Percentiles rank a stretch among this genome's conserved stretches.
Evolutionary conservation across 306 rosid species (phyloP).

Genomic region (Lupinus albus): DNA sequence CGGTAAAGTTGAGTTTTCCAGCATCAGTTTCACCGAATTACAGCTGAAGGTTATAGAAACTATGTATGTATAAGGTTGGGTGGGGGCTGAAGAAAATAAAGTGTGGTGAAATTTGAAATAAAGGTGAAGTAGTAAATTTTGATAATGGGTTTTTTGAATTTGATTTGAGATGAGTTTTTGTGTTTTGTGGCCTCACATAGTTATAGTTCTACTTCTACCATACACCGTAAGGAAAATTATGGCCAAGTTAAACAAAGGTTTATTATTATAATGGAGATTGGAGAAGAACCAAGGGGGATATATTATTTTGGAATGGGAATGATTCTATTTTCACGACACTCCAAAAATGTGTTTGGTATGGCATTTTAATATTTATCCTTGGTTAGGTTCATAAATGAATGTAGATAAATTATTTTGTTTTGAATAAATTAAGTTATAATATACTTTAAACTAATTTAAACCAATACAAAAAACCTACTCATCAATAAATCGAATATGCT

Average conservation of each 20-base stretch:
- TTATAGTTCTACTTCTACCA: constrained; percentile 6
- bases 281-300: background rate
- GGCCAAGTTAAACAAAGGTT: constrained; percentile 2
- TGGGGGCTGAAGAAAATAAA: too few relatives aligned
- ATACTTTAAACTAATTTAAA: too few relatives aligned
- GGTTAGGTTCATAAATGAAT: too few relatives aligned
- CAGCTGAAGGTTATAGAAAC: constrained; percentile 38
- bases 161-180: constrained; percentile 3
- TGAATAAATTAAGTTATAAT: too few relatives aligned
- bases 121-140: constrained; percentile 9
- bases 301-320: too few relatives aligned
- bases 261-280: background rate
- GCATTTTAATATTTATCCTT: too few relatives aligned
- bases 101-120: constrained; percentile 33
- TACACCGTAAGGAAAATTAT: background rate
- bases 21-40: constrained; percentile 53
- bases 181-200: background rate
- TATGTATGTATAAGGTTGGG: background rate
- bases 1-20: constrained; percentile 53
- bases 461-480: too few relatives aligned
- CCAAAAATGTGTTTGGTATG: too few relatives aligned
- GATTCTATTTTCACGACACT: too few relatives aligned
- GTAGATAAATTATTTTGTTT: too few relatives aligned
- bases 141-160: constrained; percentile 12
- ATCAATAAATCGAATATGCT: too few relatives aligned